Evolutionary conservation across 768 basidiomycete genomes (phyloP), one percentile per base, ranked within the genome.

Genomic region (Wakefieldia striispora): DNA sequence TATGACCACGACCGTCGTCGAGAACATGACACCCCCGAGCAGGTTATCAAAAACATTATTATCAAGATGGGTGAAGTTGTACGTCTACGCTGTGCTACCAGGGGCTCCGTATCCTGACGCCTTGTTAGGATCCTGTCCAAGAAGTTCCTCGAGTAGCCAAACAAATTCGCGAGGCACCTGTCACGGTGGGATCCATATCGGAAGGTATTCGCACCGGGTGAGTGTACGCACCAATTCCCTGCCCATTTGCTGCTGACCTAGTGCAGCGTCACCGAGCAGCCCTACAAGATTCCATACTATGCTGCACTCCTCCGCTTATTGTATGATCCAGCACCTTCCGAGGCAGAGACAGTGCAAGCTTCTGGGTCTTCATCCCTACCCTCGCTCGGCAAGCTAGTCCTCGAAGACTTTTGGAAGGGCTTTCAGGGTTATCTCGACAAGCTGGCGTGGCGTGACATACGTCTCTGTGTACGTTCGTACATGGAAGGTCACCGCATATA

Each of bases 211-310:
- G 88, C 39, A 72, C 84, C 65, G 86, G 79, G 91, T 88, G 49
- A 51, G 51, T 19, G 9, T 4, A 9, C 2, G 34, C n/a, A 24
- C 19, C 47, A 6, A 34, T 12, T 8, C 12, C 16, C 44, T 24
- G 19, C 16, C 43, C 16, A 5, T 39, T 14, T 36, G 17, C 40
- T 45, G 48, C 44, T 67, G 40, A 55, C 38, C 17, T 3, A 12
- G 12, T 39, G 17, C 62, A 93, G 91, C 43, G 82, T 91, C 45
- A 91, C 87, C 1, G 91, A 97, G 70, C 88, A 97, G 59, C 94
- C 95, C 0, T 94, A 83, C 75, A 99, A 98, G 75, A 88, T 91
- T 31, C 87, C 92, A 0, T 88, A 84, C 63, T 94, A 93, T 69
- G 91, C 91, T 12, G 82, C 89, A 11, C 70, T 97, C 16, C 75